Evolutionary conservation across 2,329 filamentous ascomycete species (phyloP).

Genomic region (Trichoderma sp.): DNA sequence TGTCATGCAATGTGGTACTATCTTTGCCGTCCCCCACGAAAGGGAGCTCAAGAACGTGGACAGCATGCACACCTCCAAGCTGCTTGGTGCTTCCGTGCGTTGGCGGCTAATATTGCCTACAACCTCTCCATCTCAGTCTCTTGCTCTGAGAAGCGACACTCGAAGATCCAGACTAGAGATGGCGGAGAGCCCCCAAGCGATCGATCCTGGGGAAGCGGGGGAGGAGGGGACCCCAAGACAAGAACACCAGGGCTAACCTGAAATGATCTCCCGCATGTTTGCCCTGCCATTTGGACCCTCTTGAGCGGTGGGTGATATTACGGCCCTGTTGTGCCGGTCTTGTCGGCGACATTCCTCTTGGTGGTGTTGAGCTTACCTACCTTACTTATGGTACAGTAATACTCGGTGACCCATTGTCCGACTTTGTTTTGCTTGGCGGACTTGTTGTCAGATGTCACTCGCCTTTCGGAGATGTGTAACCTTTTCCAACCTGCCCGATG

Average conservation of each 20-base stretch:
- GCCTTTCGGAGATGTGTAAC: neutral
- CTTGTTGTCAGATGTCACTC: neutral
- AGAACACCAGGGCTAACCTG: neutral
- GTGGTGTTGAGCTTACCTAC: neutral
- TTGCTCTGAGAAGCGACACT: neutral
- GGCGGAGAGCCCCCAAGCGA: constrained; percentile 10
- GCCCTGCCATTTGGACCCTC: constrained; percentile 1
- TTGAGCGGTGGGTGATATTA: neutral
- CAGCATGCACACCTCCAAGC: neutral
- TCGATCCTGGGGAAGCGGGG: constrained; percentile 26
- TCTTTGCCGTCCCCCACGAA: neutral
- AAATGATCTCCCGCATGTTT: neutral
- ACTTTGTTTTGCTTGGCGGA: neutral
- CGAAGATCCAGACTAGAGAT: constrained; percentile 11
- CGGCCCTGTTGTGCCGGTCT: neutral
- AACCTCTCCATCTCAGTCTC: neutral
- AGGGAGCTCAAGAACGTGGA: neutral
- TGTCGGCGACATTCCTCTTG: constrained; percentile 1
- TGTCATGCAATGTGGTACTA: constrained; percentile 19
- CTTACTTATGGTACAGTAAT: too few species aligned
- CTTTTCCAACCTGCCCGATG: neutral
- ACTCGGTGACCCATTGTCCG: neutral
- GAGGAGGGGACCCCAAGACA: neutral
- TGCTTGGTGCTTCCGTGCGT: neutral
- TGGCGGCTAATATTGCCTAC: constrained; percentile 4